Base-by-base conservation (phyloP, 495 filamentous ascomycete species). In the Aspergillus coremiiformis region DNA sequence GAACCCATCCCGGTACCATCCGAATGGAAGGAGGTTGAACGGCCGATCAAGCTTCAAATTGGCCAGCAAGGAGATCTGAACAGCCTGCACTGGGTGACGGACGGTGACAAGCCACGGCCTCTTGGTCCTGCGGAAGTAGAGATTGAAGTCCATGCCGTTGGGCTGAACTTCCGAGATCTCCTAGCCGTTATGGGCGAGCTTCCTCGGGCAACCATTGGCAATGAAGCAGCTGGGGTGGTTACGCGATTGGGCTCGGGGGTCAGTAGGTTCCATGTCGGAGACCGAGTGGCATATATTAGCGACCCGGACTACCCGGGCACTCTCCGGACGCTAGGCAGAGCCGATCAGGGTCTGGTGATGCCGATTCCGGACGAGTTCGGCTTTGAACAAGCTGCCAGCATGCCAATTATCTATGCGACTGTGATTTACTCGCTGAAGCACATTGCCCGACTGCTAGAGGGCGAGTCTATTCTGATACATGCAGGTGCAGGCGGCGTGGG, bases 361-460 rank as follows among this genome's bases (percentile, higher is more conserved):
- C 39, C 56, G 0, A 56, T 86, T 3, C 75, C 75, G 0, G 59
- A 66, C 3, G 53, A 72, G 11, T 68, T 83, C 53, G 57, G 68
- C 4, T 78, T 82, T 47, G 73, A 78, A 20, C 61, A 68, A 12
- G 79, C 75, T 24, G 80, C 83, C 4, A n/a, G 23, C 6, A 7
- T 72, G 12, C 43, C 53, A 0, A 29, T 14, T n/a, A 56, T 57
- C 0, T 71, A 61, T 39, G 24, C 17, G 5, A 71, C 70, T 3
- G 67, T 53, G 0, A 49, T 71, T 7, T 53, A 65, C 11, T 60
- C 48, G 1, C 41, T 61, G 1, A 41, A 64, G 14, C 35, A 60
- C 1, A 21, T 63, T 0, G 60, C 45, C 5, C 27, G 27, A 3
- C 8, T 67, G 5, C 17, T 37, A 0, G 53, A 57, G 54, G 60